A percentile compares a stretch with the other conserved stretches of the same genome.
Evolutionary conservation across 1,139 yeast species (phyloP).

Genomic region (Chernovozyma aurita): DNA sequence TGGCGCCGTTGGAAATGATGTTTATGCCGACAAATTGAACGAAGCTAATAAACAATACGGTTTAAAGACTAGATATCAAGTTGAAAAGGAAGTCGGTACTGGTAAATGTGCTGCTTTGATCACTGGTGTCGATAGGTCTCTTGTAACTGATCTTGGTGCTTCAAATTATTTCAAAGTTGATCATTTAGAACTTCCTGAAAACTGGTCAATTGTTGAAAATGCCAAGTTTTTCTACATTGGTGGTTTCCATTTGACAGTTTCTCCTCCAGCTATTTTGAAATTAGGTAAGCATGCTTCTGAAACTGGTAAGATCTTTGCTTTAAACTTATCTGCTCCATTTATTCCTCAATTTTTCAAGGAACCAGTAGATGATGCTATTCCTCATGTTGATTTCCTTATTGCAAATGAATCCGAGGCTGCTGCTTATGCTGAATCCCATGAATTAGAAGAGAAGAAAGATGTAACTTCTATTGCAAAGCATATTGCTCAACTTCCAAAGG

Average conservation of each 20-base stretch:
- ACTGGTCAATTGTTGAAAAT: constrained; percentile 80
- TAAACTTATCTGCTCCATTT: constrained; percentile 96
- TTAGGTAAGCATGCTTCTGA: constrained; percentile 91
- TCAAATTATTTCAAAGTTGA: constrained; percentile 93
- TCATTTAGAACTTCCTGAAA: constrained; percentile 84
- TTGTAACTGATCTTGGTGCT: constrained; percentile 95
- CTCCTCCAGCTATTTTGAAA: constrained; percentile 87
- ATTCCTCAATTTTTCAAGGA: constrained; percentile 94
- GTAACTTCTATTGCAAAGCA: constrained; percentile 75
- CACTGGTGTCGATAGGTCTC: constrained; percentile 82
- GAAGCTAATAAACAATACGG: constrained; percentile 89
- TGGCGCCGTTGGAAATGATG: constrained; percentile 94
- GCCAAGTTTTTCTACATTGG: constrained; percentile 89
- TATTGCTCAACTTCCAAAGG: constrained; percentile 78
- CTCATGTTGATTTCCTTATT: constrained; percentile 86
- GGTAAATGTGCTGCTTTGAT: constrained; percentile 98
- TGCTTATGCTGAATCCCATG: constrained; percentile 86
- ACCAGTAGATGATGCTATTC: constrained; percentile 73
- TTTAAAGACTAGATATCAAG: constrained; percentile 79
- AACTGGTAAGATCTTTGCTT: constrained; percentile 72
- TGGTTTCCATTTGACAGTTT: constrained; percentile 97
- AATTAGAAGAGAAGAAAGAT: constrained; percentile 50
- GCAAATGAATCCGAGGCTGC: constrained; percentile 98
- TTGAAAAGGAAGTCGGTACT: constrained; percentile 71
- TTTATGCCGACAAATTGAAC: constrained; percentile 73